Evolutionary conservation across 805 yeast genomes (phyloP).

Genomic region (Scheffersomyces ergatensis): DNA sequence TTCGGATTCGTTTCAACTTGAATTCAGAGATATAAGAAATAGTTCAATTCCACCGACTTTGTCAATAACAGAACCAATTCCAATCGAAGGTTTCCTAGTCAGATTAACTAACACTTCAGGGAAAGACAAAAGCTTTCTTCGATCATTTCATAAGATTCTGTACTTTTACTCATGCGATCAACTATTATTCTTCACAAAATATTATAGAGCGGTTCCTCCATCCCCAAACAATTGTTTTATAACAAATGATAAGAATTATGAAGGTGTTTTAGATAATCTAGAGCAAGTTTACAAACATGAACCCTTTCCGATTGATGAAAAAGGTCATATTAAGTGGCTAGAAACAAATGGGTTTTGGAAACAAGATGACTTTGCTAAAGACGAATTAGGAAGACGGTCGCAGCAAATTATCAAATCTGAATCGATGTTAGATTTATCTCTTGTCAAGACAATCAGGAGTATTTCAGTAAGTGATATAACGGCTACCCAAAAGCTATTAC

Average conservation of each 20-base stretch:
- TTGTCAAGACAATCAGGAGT: conserved; percentile 39
- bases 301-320: conserved; percentile 52
- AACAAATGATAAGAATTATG: conserved; percentile 11
- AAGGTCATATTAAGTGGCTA: conserved; percentile 65
- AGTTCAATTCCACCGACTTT: conserved; percentile 31
- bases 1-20: conserved; percentile 49
- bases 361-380: conserved; percentile 57
- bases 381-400: conserved; percentile 63
- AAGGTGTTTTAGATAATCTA: conserved; percentile 12
- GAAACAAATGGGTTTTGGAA: conserved; percentile 40
- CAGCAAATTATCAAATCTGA: conserved; percentile 55
- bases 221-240: conserved; percentile 33
- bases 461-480: conserved; percentile 21
- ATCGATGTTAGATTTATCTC: conserved; percentile 59
- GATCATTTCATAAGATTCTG: conserved; percentile 49
- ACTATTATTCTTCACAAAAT: conserved; percentile 56
- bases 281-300: conserved; percentile 45
- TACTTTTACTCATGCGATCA: conserved; percentile 67
- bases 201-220: conserved; percentile 62
- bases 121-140: conserved; percentile 23
- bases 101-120: conserved; percentile 55
- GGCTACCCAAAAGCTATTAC: conserved; percentile 22
- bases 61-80: conserved; percentile 52
- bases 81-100: conserved; percentile 80
- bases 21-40: conserved; percentile 50